Conservation (phyloP, 306 rosid species). For the Glycine soja region DNA sequence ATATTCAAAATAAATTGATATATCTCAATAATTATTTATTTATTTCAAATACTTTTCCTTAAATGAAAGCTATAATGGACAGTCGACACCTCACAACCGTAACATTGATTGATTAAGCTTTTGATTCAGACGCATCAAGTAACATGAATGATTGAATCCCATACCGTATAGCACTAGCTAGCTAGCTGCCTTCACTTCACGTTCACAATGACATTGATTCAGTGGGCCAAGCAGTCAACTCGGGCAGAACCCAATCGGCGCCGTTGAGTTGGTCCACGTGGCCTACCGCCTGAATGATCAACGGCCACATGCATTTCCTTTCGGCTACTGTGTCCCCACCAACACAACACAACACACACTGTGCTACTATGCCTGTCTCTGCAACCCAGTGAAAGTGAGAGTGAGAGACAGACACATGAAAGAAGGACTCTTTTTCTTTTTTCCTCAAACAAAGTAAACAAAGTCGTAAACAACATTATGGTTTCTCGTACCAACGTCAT, state of each 20-base stretch:
- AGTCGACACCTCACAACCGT: not conserved
- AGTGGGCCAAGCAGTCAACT: not conserved
- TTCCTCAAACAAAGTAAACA: conserved; percentile 41
- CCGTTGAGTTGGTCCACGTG: conserved; percentile 30
- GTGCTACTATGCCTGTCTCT: conserved; percentile 33
- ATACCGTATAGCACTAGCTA: not conserved
- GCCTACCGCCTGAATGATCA: conserved; percentile 21
- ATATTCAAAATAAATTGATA: too few relatives aligned
- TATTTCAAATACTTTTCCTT: too few relatives aligned
- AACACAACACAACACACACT: conserved; percentile 36
- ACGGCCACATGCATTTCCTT: conserved; percentile 52
- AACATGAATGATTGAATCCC: conserved; percentile 21
- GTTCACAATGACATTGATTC: not conserved
- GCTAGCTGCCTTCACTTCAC: not conserved
- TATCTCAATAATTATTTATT: too few relatives aligned
- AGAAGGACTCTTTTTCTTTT: not conserved
- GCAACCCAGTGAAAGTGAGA: conserved; percentile 39
- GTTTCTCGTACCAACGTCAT: conserved; percentile 53
- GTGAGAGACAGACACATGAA: not conserved
- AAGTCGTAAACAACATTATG: conserved; percentile 38
- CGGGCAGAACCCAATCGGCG: conserved; percentile 18
- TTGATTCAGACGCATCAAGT: conserved; percentile 5
- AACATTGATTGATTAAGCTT: conserved; percentile 19
- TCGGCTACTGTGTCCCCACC: conserved; percentile 51
- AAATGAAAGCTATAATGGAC: not conserved